phyloP scores from a whole-genome alignment of 371 early-diverging fungal genomes.

The Thermomucor indicae-seudaticae region DNA sequence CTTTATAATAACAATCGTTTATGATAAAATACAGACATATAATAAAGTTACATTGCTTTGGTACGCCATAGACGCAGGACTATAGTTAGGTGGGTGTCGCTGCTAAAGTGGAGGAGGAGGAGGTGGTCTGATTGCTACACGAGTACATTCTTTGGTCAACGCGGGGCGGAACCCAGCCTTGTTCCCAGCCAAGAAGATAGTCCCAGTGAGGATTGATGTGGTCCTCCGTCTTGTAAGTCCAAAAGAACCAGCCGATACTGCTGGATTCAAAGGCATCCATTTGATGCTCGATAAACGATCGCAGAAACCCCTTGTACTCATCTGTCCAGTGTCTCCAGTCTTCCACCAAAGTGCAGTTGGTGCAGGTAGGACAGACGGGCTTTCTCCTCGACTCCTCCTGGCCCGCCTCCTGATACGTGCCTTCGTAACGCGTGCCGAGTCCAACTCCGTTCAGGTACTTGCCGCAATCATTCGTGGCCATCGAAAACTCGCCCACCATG shows the following conservation, averaged over 20 bases:
- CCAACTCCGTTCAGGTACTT: constrained; percentile 70
- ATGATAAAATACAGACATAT: too few species aligned
- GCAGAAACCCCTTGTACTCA: constrained; percentile 30
- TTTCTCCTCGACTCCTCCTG: background rate
- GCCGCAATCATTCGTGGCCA: constrained; percentile 75
- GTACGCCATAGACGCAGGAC: too few species aligned
- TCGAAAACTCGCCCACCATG: constrained; percentile 72
- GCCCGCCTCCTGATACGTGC: constrained; percentile 26
- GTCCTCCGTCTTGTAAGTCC: constrained; percentile 77
- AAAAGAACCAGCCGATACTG: constrained; percentile 70
- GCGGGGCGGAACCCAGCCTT: constrained; percentile 40
- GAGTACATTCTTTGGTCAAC: constrained; percentile 15
- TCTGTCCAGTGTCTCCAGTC: constrained; percentile 31
- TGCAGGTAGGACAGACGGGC: constrained; percentile 33
- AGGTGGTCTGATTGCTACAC: too few species aligned
- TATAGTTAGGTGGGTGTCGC: too few species aligned
- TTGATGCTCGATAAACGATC: constrained; percentile 37
- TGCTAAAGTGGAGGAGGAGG: too few species aligned
- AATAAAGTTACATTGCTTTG: too few species aligned
- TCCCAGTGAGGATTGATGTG: constrained; percentile 67
- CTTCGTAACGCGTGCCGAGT: constrained; percentile 63
- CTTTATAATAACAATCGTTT: too few species aligned
- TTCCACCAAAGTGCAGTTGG: constrained; percentile 41
- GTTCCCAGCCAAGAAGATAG: constrained; percentile 51
- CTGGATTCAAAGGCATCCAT: constrained; percentile 44